These are phyloP conservation scores for Penicillium sp. DNA, from an alignment of 2,329 filamentous ascomycete genomes.

Conservation along the genomic window DNA sequence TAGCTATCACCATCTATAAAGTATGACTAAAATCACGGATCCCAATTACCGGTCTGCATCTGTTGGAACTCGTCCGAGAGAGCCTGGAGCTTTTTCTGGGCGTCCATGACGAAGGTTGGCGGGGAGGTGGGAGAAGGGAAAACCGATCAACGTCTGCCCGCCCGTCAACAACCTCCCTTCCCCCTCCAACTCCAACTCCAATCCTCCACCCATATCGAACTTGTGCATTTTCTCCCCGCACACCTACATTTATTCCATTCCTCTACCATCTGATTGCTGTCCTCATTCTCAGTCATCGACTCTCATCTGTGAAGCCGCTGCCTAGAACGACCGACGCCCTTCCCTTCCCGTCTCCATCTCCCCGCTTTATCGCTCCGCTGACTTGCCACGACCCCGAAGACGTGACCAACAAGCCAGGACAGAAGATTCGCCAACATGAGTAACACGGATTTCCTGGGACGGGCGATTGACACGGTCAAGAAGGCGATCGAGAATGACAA, in stretches of 20 bases:
- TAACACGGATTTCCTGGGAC: constrained; percentile 93
- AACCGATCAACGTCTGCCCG: constrained; percentile 25
- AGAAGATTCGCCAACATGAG: constrained; percentile 65
- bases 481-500: constrained; percentile 97
- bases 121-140: constrained; percentile 30
- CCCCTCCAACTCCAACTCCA: constrained; percentile 17
- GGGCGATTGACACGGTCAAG: constrained; percentile 94
- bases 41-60: constrained; percentile 71
- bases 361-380: constrained; percentile 24
- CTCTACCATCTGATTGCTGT: neutral
- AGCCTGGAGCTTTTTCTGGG: constrained; percentile 74
- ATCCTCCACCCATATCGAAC: constrained; percentile 6
- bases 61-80: constrained; percentile 86
- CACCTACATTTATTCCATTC: constrained; percentile 1
- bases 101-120: constrained; percentile 44
- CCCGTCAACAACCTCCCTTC: constrained; percentile 27
- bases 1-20: neutral
- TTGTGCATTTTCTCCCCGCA: constrained; percentile 2
- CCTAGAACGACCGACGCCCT: constrained; percentile 15
- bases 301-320: constrained; percentile 7
- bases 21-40: neutral
- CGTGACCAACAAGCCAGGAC: constrained; percentile 7
- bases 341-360: constrained; percentile 14
- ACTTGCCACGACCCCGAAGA: constrained; percentile 14
- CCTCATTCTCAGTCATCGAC: neutral